Evolutionary conservation across 164 flowering plant genomes (phyloP), one percentile per base, ranked within the genome.

Genomic region (Paratinospora sagittata): DNA sequence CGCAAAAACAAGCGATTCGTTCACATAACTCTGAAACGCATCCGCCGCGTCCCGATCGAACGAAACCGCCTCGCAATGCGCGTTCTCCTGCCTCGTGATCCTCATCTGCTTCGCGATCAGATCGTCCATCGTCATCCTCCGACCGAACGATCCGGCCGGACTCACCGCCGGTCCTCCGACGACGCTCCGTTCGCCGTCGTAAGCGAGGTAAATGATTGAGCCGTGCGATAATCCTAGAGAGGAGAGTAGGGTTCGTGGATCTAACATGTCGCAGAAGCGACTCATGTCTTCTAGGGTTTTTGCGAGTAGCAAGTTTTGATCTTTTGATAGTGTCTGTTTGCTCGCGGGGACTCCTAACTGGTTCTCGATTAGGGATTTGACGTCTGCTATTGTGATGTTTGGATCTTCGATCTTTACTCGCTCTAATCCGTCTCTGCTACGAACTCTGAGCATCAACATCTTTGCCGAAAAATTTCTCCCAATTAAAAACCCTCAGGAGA

Each of bases 61-160:
- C 12, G 95, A 91, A 2, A 87, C 96, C 2, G 87, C 67, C 60
- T 85, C 89, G 47, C 94, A 91, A 66, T 88, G 90, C 0, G 98
- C 90, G 14, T 74, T 80, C 62, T 93, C 98, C 77, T 91, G 96
- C 19, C 92, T 84, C 1, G 89, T 70, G 68, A 91, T 78, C 23
- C 94, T 78, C 90, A 88, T 89, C 80, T 91, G 97, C 43, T 81
- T 83, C 26, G 98, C 94, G 62, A 93, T 91, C 30, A 93, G 80
- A 39, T 93, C 97, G 70, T 93, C 97, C 89, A 93, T 86, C 27
- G 98, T 93, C 97, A 93, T 93, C 89, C 85, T 93, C 71, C 81
- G 82, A 27, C 97, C 97, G 65, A 93, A 93, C 7, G 90, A 86
- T 0, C 96, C 96, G 6, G 92, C 81, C 0, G 95, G 93, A 60